Conservation (phyloP, 2,329 filamentous ascomycete genomes). For the Chrysosporium keratinophilum region DNA sequence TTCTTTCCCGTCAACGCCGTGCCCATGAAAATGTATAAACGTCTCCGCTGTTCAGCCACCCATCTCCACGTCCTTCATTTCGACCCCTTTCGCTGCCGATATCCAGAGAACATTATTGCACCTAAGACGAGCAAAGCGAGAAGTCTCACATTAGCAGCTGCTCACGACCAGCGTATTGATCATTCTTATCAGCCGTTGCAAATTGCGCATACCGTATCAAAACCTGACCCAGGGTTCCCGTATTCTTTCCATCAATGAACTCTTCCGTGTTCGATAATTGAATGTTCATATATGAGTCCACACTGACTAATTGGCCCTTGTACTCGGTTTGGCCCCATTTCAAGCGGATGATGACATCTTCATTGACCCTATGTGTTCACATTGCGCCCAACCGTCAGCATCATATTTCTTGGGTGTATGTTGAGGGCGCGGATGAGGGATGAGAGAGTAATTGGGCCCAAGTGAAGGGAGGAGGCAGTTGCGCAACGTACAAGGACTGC, state of each 20-base stretch:
- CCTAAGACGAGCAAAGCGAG: slow-evolving; percentile 36
- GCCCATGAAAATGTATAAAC: slow-evolving; percentile 1
- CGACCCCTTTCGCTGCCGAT: slow-evolving; percentile 44
- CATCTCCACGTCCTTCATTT: slow-evolving; percentile 37
- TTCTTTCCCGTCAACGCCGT: neutral
- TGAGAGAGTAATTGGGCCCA: too few species aligned
- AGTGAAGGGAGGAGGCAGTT: neutral
- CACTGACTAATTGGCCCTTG: slow-evolving; percentile 81
- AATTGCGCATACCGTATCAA: slow-evolving; percentile 59
- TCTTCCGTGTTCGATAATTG: slow-evolving; percentile 86
- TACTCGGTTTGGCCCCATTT: slow-evolving; percentile 99
- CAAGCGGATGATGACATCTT: slow-evolving; percentile 79
- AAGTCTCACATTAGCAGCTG: neutral
- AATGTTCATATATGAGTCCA: slow-evolving; percentile 99
- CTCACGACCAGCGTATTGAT: neutral
- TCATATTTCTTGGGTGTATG: too few species aligned
- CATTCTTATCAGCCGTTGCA: too few species aligned
- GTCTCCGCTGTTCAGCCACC: slow-evolving; percentile 5
- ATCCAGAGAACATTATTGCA: slow-evolving; percentile 99
- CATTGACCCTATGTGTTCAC: slow-evolving; percentile 71
- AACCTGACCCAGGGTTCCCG: slow-evolving; percentile 77
- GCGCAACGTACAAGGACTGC: slow-evolving; percentile 64
- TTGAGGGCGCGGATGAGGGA: neutral
- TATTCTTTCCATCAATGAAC: slow-evolving; percentile 78
- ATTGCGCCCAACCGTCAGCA: too few species aligned